Conservation (phyloP, 139 green algal genomes). For the Volvox reticuliferus region DNA sequence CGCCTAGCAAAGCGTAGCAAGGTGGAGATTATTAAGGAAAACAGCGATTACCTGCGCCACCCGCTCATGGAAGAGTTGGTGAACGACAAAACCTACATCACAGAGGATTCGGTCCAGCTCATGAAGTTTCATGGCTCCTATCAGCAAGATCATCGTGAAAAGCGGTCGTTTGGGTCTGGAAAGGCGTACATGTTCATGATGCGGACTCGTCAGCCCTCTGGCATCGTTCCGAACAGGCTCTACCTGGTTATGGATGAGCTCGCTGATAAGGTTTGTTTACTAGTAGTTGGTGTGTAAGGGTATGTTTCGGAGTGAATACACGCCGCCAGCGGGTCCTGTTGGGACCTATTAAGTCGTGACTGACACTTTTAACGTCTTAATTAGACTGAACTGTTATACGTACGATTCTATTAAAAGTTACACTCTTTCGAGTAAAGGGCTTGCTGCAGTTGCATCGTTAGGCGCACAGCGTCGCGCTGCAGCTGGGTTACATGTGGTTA, state of each 20-base stretch:
- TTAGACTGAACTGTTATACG: too few species aligned
- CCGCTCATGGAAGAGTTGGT: slow-evolving; percentile 97
- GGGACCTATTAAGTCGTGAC: too few species aligned
- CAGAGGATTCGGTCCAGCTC: slow-evolving; percentile 93
- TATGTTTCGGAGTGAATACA: slow-evolving; percentile 10
- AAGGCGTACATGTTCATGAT: slow-evolving; percentile 99
- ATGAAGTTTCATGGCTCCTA: slow-evolving; percentile 99
- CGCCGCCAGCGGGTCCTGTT: background rate
- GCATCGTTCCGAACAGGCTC: slow-evolving; percentile 93
- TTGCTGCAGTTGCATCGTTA: too few species aligned
- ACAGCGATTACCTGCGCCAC: slow-evolving; percentile 96
- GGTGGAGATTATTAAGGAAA: slow-evolving; percentile 99
- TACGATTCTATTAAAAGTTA: too few species aligned
- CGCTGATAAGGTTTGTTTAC: slow-evolving; percentile 85
- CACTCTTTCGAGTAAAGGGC: too few species aligned
- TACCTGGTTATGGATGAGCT: slow-evolving; percentile 99
- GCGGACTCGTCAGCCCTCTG: slow-evolving; percentile 94
- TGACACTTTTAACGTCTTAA: too few species aligned
- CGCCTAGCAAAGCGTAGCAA: slow-evolving; percentile 84
- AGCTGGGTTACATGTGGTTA: too few species aligned
- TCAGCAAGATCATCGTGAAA: slow-evolving; percentile 97
- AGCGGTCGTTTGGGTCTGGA: slow-evolving; percentile 90
- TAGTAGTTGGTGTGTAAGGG: background rate
- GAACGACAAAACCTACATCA: slow-evolving; percentile 86
- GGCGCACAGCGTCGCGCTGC: too few species aligned